Conservation (phyloP, 192 early-diverging fungal genomes). For the Coemansia guatemalensis region DNA sequence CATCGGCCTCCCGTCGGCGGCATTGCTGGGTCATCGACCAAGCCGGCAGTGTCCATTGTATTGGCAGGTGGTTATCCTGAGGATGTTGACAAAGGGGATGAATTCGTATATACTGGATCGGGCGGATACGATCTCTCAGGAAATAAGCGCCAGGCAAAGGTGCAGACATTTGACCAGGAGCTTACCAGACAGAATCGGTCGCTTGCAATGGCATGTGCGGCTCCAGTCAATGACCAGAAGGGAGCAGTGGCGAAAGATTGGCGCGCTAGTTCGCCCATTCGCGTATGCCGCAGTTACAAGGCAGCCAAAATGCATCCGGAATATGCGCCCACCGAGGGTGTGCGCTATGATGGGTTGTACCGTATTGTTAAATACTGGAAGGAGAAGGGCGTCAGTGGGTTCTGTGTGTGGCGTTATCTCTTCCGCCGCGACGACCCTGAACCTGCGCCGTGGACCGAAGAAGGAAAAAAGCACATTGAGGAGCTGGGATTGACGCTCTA, state of each 20-base stretch:
- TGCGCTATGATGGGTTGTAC: slow-evolving; percentile 69
- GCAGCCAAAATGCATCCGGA: slow-evolving; percentile 49
- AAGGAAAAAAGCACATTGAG: slow-evolving; percentile 51
- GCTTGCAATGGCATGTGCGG: slow-evolving; percentile 59
- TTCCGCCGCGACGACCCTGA: slow-evolving; percentile 65
- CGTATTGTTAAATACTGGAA: slow-evolving; percentile 66
- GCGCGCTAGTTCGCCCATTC: slow-evolving; percentile 56
- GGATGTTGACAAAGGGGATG: slow-evolving; percentile 63
- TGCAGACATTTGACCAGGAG: slow-evolving; percentile 60
- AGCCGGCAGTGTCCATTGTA: slow-evolving; percentile 62
- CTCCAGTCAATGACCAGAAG: slow-evolving; percentile 32
- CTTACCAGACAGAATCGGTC: slow-evolving; percentile 60
- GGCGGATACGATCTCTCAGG: slow-evolving; percentile 61
- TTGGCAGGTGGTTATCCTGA: slow-evolving; percentile 65
- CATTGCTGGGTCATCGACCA: slow-evolving; percentile 56
- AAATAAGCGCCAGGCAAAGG: slow-evolving; percentile 55
- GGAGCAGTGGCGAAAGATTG: slow-evolving; percentile 56
- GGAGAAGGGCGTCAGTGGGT: slow-evolving; percentile 50
- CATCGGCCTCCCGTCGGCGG: slow-evolving; percentile 67
- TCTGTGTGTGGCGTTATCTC: slow-evolving; percentile 61
- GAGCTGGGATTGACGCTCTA: slow-evolving; percentile 52
- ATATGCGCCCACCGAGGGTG: slow-evolving; percentile 57
- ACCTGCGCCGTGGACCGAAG: slow-evolving; percentile 63
- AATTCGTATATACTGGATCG: slow-evolving; percentile 69
- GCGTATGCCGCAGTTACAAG: slow-evolving; percentile 59